Conservation (phyloP, 352 stramenopile species). For the Detonula confervacea region DNA sequence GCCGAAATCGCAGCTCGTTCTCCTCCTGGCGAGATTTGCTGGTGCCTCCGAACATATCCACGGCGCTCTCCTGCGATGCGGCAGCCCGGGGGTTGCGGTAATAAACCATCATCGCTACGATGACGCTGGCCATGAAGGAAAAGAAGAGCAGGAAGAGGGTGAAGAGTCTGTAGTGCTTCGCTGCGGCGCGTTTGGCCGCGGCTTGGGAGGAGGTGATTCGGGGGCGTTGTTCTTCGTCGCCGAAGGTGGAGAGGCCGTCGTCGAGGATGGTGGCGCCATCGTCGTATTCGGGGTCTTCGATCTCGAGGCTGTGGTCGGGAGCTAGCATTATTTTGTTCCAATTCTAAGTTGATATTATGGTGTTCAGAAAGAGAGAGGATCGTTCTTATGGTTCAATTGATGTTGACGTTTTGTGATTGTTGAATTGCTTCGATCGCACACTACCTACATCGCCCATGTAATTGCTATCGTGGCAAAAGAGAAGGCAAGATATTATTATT, state of each 20-base stretch:
- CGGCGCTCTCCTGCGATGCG: not conserved
- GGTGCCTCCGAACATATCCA: not conserved
- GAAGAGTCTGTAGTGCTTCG: not conserved
- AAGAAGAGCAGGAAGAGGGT: conserved; percentile 1
- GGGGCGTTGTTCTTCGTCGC: conserved; percentile 14
- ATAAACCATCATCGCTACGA: conserved; percentile 4
- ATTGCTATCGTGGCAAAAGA: too few relatives aligned
- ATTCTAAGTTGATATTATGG: too few relatives aligned
- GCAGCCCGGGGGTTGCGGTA: not conserved
- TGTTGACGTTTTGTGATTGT: too few relatives aligned
- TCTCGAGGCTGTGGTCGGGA: too few relatives aligned
- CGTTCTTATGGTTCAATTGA: too few relatives aligned
- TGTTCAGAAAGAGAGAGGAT: too few relatives aligned
- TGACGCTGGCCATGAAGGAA: conserved; percentile 20
- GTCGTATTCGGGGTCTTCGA: conserved; percentile 2
- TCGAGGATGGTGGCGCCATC: conserved; percentile 38
- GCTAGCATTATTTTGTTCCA: too few relatives aligned
- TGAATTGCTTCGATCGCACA: too few relatives aligned
- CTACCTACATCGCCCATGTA: too few relatives aligned
- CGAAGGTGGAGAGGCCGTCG: conserved; percentile 31
- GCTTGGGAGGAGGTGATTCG: conserved; percentile 13
- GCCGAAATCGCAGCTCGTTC: conserved; percentile 22
- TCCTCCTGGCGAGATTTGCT: conserved; percentile 8
- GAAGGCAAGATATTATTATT: too few relatives aligned
- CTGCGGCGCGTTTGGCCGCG: not conserved